phyloP scores from a whole-genome alignment of 805 yeast genomes.

The Pichia exigua region DNA sequence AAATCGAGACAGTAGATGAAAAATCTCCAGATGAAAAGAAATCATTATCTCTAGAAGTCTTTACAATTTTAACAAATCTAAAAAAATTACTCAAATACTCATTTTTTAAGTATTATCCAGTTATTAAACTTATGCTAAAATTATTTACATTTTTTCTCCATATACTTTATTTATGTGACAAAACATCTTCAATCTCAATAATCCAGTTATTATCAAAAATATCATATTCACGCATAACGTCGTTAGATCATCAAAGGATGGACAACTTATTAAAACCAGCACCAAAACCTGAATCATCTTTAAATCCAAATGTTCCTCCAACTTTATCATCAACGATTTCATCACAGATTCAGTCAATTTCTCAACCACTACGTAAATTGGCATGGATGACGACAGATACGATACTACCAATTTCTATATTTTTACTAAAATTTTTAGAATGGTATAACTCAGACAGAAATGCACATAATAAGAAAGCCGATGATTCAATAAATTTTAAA shows the following conservation, averaged over 20 bases:
- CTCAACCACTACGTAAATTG: conserved; percentile 20
- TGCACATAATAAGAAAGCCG: conserved; percentile 43
- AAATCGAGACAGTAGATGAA: not conserved
- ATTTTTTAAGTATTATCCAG: conserved; percentile 59
- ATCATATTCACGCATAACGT: conserved; percentile 56
- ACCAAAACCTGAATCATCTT: not conserved
- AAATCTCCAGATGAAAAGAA: not conserved
- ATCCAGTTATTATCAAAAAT: conserved; percentile 54
- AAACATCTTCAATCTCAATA: conserved; percentile 52
- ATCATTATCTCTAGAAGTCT: not conserved
- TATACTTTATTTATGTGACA: conserved; percentile 60
- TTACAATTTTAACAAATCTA: not conserved
- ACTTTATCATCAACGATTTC: conserved; percentile 1
- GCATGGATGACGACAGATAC: conserved; percentile 29
- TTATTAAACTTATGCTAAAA: conserved; percentile 38
- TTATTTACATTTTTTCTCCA: conserved; percentile 49
- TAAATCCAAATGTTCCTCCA: conserved; percentile 1
- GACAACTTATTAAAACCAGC: conserved; percentile 14
- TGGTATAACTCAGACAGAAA: conserved; percentile 88
- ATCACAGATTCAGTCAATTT: conserved; percentile 1
- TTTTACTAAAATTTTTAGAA: conserved; percentile 74
- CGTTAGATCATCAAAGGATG: conserved; percentile 39
- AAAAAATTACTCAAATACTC: conserved; percentile 16
- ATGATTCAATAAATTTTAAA: conserved; percentile 22
- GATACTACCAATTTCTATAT: conserved; percentile 73